A percentile compares a stretch with the other conserved stretches of the same genome.
phyloP scores from a whole-genome alignment of 768 basidiomycete genomes.

The Termitomyces heimii region DNA sequence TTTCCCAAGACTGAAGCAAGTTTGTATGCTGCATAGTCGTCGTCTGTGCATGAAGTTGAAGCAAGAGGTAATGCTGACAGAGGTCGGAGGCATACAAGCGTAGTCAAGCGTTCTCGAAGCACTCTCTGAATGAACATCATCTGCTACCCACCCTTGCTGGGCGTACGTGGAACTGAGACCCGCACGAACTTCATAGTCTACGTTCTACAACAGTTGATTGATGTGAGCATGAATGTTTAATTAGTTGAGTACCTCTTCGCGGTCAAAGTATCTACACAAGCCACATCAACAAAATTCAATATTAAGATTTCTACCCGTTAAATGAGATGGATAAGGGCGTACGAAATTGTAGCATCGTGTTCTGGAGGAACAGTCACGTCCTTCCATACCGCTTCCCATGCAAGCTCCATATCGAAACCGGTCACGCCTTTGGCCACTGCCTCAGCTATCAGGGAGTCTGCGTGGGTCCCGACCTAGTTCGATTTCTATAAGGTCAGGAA shows the following conservation, averaged over 20 bases:
- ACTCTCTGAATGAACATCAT: constrained; percentile 74
- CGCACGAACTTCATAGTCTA: constrained; percentile 78
- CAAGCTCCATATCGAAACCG: constrained; percentile 56
- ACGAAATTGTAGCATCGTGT: constrained; percentile 48
- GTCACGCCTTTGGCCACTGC: constrained; percentile 61
- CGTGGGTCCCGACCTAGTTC: constrained; percentile 65
- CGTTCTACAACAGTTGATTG: constrained; percentile 32
- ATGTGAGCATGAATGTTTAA: not conserved
- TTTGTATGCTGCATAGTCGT: constrained; percentile 68
- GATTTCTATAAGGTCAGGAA: not conserved
- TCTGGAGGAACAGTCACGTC: constrained; percentile 61
- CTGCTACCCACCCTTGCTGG: constrained; percentile 68
- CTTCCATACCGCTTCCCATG: constrained; percentile 73
- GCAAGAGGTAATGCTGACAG: not conserved
- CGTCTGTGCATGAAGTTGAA: constrained; percentile 37
- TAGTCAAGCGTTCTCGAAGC: constrained; percentile 77
- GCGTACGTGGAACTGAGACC: constrained; percentile 67
- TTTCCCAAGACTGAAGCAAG: constrained; percentile 53
- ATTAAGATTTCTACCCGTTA: not conserved
- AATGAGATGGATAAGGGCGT: constrained; percentile 11
- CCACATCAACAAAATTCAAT: not conserved
- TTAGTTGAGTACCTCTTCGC: constrained; percentile 50
- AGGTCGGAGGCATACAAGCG: constrained; percentile 40
- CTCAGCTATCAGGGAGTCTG: constrained; percentile 72
- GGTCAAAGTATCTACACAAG: constrained; percentile 58